Conservation (phyloP, 2,329 filamentous ascomycete species). For the Exophiala sp. region DNA sequence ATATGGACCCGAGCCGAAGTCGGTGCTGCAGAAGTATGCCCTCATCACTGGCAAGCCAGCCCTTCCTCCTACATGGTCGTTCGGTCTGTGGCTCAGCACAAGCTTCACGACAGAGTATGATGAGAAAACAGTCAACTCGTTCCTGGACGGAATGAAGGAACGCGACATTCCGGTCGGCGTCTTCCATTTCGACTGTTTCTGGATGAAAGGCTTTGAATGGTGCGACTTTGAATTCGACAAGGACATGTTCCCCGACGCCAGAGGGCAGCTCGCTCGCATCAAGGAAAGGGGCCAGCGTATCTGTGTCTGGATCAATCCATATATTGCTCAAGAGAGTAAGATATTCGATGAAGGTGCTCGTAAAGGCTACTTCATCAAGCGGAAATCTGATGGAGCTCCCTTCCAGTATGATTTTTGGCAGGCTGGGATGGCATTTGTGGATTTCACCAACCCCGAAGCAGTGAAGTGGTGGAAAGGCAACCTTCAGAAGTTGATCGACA, state of each 20-base stretch:
- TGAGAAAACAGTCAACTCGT: slow-evolving; percentile 53
- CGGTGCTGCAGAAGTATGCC: slow-evolving; percentile 59
- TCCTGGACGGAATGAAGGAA: slow-evolving; percentile 62
- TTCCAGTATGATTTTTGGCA: slow-evolving; percentile 77
- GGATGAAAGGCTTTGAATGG: slow-evolving; percentile 70
- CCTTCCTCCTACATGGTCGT: slow-evolving; percentile 62
- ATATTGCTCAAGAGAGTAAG: slow-evolving; percentile 63
- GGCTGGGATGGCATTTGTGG: slow-evolving; percentile 67
- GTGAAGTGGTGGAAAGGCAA: slow-evolving; percentile 59
- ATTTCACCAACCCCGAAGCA: slow-evolving; percentile 67
- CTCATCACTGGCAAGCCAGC: slow-evolving; percentile 57
- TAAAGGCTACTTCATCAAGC: slow-evolving; percentile 64
- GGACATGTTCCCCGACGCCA: slow-evolving; percentile 63
- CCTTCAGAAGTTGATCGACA: slow-evolving; percentile 58
- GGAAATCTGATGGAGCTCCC: slow-evolving; percentile 54
- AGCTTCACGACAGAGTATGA: slow-evolving; percentile 64
- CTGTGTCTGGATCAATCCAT: slow-evolving; percentile 72
- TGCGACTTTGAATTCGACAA: slow-evolving; percentile 67
- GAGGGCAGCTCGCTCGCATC: slow-evolving; percentile 57
- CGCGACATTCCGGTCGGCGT: slow-evolving; percentile 62
- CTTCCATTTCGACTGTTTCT: slow-evolving; percentile 74
- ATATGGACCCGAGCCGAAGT: slow-evolving; percentile 61
- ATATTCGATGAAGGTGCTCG: slow-evolving; percentile 57
- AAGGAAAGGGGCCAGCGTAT: slow-evolving; percentile 61
- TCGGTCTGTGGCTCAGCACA: slow-evolving; percentile 65